These are phyloP conservation scores for Aspergillus campestris DNA, from an alignment of 495 filamentous ascomycete genomes.

Conservation along the genomic window DNA sequence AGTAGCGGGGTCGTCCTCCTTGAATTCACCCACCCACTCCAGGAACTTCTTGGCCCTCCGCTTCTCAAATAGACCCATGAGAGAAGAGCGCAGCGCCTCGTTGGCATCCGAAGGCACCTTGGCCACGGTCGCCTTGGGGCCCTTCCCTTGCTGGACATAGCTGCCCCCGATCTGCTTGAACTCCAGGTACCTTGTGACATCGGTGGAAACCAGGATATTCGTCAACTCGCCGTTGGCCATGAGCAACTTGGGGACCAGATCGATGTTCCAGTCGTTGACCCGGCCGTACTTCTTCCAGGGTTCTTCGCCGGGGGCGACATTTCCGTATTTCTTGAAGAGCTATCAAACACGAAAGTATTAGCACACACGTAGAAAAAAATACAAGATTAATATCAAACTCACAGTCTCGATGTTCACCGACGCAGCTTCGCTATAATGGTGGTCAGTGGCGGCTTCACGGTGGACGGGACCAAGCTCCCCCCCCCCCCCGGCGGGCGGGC, in stretches of 20 bases:
- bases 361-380: conserved; percentile 6
- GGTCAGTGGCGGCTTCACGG: conserved; percentile 24
- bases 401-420: conserved; percentile 92
- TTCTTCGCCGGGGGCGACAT: conserved; percentile 70
- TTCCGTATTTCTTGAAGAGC: conserved; percentile 94
- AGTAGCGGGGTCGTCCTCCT: conserved; percentile 70
- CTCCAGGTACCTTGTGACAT: conserved; percentile 94
- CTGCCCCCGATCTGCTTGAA: conserved; percentile 98
- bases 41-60: conserved; percentile 92
- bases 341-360: conserved; percentile 21
- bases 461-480: conserved; percentile 3
- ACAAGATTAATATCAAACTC: conserved; percentile 19
- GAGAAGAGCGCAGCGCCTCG: conserved; percentile 82
- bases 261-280: conserved; percentile 99
- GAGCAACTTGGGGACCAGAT: conserved; percentile 93
- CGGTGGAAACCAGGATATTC: conserved; percentile 93
- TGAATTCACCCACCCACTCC: conserved; percentile 91
- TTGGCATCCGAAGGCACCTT: conserved; percentile 92
- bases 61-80: conserved; percentile 98
- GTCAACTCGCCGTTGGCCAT: conserved; percentile 98
- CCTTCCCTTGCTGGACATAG: conserved; percentile 85
- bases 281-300: conserved; percentile 97
- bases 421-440: conserved; percentile 65
- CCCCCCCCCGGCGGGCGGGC: conserved; percentile 7
- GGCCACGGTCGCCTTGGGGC: conserved; percentile 77